Base-by-base conservation (phyloP, 805 yeast species). In the Candida odintsovae region DNA sequence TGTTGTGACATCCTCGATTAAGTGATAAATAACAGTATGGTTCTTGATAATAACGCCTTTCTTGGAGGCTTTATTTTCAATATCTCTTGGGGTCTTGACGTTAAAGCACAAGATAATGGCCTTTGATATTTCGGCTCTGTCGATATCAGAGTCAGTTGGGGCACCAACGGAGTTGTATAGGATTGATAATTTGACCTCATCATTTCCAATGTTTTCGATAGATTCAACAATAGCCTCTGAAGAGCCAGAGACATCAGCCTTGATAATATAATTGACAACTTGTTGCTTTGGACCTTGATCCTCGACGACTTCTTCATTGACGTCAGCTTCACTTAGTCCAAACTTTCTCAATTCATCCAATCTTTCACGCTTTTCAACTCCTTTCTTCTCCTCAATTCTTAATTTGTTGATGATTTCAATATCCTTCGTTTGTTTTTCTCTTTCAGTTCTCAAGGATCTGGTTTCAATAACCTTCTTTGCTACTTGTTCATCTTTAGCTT, bases 201-300 rank as follows among this genome's bases (percentile, higher is more conserved):
- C 86, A 62, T 92, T 90, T 7, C 97, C 97, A n/a, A 94, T 67
- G 12, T 82, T 82, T 48, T 75, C 73, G 41, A 94, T 79, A 55
- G 92, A 81, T 62, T 90, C 97, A 35, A 71, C 75, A 29, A 94
- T 86, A 2, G 99, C 99, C 62, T 94, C 99, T 0, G 87, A 86
- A 0, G 98, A 90, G 0, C 99, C 99, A 54, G 83, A 82, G 1
- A 92, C 97, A 66, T 94, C 99, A 0, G 96, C 86, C 61, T 87
- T 89, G 31, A 94, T 71, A 23, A 94, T 82, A 53, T 83, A 89
- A 26, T 80, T 78, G 5, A 79, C 66, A 12, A 66, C 67, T 38
- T 50, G 39, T 47, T 52, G 57, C 13, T 67, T 62, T 25, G 46
- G 38, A 16, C 36, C 12, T 6, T 52, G 57, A 6, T 62, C 63